A percentile compares a stretch with the other conserved stretches of the same genome.
Conservation (phyloP, 306 rosid species). For the Quercus wislizeni region DNA sequence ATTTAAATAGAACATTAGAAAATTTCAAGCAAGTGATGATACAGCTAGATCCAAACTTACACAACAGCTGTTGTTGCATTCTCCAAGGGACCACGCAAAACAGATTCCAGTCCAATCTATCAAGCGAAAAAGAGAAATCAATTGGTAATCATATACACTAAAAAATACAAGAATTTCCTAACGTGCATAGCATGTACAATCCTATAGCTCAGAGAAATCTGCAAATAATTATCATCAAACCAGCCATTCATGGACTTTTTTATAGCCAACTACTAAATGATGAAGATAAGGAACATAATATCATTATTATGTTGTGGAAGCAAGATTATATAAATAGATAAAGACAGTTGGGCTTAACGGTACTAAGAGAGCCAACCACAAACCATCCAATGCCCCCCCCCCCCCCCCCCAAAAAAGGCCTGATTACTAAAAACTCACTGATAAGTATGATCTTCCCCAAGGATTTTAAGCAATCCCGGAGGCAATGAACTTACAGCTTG, state of each 20-base stretch:
- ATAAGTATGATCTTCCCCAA: too few species aligned
- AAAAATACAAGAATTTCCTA: neutral
- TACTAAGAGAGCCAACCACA: too few species aligned
- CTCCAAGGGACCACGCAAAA: conserved; percentile 92
- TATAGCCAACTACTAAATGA: neutral
- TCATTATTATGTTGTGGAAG: too few species aligned
- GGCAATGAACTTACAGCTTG: too few species aligned
- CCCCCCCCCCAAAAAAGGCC: too few species aligned
- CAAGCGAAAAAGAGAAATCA: conserved; percentile 24
- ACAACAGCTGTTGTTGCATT: conserved; percentile 71
- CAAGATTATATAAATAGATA: too few species aligned
- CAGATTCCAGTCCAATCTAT: conserved; percentile 95
- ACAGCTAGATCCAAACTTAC: conserved; percentile 52
- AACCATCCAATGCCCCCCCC: too few species aligned
- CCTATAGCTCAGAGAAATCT: neutral
- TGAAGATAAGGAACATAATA: neutral
- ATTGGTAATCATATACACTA: neutral
- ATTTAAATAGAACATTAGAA: conserved; percentile 8
- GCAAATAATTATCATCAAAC: neutral
- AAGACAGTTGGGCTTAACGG: too few species aligned
- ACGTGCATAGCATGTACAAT: neutral
- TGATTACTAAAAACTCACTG: too few species aligned
- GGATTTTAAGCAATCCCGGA: too few species aligned
- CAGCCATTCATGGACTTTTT: neutral
- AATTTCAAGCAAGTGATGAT: conserved; percentile 20